Percentiles rank a stretch among this genome's conserved stretches.
These are phyloP conservation scores for Nannochloris sp. DNA, from an alignment of 139 green algal genomes.

Conservation along the genomic window DNA sequence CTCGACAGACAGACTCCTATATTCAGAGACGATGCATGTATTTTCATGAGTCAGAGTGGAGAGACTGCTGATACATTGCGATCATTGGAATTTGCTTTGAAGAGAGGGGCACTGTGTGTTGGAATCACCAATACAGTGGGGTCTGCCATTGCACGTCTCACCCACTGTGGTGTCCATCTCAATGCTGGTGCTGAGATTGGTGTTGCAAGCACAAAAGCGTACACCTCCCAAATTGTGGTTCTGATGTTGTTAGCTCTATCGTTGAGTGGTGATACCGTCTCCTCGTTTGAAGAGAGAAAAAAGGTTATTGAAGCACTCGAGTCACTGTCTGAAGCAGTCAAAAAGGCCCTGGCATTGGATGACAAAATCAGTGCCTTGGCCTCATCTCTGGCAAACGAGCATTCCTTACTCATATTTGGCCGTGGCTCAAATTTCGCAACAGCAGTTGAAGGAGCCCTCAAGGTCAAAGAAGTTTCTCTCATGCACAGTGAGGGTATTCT, in stretches of 20 bases:
- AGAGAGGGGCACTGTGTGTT: conserved; percentile 82
- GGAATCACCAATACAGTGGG: conserved; percentile 97
- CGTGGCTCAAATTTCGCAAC: conserved; percentile 95
- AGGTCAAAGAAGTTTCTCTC: conserved; percentile 47
- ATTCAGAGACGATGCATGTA: conserved; percentile 83
- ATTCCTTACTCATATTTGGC: conserved; percentile 80
- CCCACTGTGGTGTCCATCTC: conserved; percentile 90
- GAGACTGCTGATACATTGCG: conserved; percentile 94
- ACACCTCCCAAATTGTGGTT: conserved; percentile 75
- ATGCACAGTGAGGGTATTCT: conserved; percentile 83
- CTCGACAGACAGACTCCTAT: conserved; percentile 81
- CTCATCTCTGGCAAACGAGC: conserved; percentile 58
- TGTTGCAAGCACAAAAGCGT: conserved; percentile 90
- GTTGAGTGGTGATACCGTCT: conserved; percentile 82
- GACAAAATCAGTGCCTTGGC: conserved; percentile 69
- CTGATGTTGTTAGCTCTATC: conserved; percentile 88
- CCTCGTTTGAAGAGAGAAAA: conserved; percentile 52
- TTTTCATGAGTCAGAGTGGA: conserved; percentile 89
- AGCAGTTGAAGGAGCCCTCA: conserved; percentile 85
- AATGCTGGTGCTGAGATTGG: conserved; percentile 92
- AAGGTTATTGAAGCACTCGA: conserved; percentile 77
- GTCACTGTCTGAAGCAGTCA: conserved; percentile 51
- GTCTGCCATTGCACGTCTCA: conserved; percentile 75
- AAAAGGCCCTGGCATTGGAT: conserved; percentile 62
- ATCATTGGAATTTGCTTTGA: conserved; percentile 72